A percentile compares a stretch with the other conserved stretches of the same genome.
phyloP scores from a whole-genome alignment of 192 early-diverging fungal genomes.

The Geosiphon pyriformis region DNA sequence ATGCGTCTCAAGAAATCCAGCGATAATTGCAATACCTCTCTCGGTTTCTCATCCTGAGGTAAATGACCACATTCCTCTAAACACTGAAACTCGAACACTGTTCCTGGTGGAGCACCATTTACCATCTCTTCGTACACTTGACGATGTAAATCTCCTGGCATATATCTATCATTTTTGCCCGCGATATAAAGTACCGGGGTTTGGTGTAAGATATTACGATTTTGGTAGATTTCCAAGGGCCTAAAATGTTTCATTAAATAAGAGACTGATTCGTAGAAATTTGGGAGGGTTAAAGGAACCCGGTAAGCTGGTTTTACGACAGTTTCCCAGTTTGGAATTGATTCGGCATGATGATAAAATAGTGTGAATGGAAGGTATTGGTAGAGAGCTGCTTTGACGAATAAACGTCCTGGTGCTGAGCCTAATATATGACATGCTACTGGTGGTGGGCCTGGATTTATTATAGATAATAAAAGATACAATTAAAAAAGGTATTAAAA shows the following conservation, averaged over 20 bases:
- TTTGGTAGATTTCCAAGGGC: neutral
- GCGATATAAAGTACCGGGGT: slow-evolving; percentile 3
- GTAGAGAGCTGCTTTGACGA: neutral
- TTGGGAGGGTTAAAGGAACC: slow-evolving; percentile 13
- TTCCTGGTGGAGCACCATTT: neutral
- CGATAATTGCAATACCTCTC: neutral
- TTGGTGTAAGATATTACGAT: neutral
- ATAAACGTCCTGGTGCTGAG: neutral
- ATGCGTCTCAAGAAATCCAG: neutral
- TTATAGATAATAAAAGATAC: neutral
- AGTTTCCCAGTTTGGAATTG: slow-evolving; percentile 16
- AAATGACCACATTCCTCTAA: slow-evolving; percentile 17
- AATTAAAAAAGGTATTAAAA: neutral
- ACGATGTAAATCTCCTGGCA: neutral
- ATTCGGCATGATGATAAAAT: slow-evolving; percentile 4
- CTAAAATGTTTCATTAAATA: slow-evolving; percentile 10
- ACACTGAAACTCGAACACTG: neutral
- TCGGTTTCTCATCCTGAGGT: slow-evolving; percentile 10
- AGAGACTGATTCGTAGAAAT: slow-evolving; percentile 14
- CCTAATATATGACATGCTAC: slow-evolving; percentile 9
- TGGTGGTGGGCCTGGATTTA: slow-evolving; percentile 13
- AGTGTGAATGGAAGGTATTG: slow-evolving; percentile 1
- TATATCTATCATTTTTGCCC: slow-evolving; percentile 11
- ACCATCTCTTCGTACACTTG: neutral
- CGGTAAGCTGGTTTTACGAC: slow-evolving; percentile 11